Base-by-base conservation (phyloP, 2,329 filamentous ascomycete species). In the Diaporthe vaccinii region DNA sequence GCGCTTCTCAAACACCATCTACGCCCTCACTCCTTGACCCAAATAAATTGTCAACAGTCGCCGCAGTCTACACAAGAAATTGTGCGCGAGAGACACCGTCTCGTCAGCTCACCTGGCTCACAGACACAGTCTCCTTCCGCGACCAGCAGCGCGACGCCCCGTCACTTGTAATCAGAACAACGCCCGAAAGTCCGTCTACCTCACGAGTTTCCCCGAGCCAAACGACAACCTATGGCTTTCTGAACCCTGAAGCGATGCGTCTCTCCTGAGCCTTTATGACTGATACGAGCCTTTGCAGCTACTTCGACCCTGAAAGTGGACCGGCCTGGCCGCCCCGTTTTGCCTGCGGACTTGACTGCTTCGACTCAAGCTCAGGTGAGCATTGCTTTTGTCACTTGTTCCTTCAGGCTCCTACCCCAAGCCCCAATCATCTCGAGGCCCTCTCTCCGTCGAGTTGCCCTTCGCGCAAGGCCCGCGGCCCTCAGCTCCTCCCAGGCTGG, bases 361-460 rank as follows among this genome's bases (percentile, higher is more conserved):
- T 55, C n/a, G 34, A 28, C 65, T 55, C 46, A 41, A 22, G n/a
- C 51, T 55, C n/a, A 69, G 65, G 65, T 69, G 65, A 69, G 65
- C 46, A 31, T 28, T 69, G 34, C 65, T 41, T 41, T 49, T 41
- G 49, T 41, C 65, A 36, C 34, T 55, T 55, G 65, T 69, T 69
- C 46, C 17, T 14, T 53, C 34, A 49, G 17, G 61, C 31, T 20
- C 22, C 62, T 20, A 10, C 15, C 46, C 49, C 62, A 49, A 10
- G 17, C 25, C 65, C 41, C 41, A 65, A 22, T 41, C 49, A 25
- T 15, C 28, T 22, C 34, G 14, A 22, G 34, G n/a, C 65, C 12
- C 49, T 31, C 46, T 53, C 25, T 31, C 58, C n/a, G 36, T 61
- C 58, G 20, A 9, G 12, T 28, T 61, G n/a, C 36, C 12, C 22